These are phyloP conservation scores for Beauveria caledonica DNA, from an alignment of 2,329 filamentous ascomycete species.

Conservation along the genomic window DNA sequence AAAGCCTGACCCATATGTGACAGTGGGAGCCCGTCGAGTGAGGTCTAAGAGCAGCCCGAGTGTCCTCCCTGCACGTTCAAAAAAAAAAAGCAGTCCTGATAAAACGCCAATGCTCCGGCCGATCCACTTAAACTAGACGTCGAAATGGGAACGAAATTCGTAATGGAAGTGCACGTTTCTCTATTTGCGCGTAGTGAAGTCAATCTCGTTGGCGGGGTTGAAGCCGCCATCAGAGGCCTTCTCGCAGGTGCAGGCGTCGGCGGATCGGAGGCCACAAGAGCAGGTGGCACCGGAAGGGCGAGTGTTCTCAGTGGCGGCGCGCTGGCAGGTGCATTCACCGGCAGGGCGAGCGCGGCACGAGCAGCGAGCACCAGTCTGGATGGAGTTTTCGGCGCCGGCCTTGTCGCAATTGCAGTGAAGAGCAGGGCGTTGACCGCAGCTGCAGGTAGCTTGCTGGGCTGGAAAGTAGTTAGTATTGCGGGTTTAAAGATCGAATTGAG, in stretches of 20 bases:
- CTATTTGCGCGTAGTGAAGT: constrained; percentile 69
- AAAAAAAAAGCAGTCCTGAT: neutral
- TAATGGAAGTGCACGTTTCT: neutral
- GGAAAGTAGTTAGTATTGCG: constrained; percentile 6
- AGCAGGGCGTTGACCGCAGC: constrained; percentile 81
- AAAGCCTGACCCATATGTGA: neutral
- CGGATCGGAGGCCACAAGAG: constrained; percentile 66
- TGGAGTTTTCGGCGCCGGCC: constrained; percentile 63
- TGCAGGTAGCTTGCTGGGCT: constrained; percentile 66
- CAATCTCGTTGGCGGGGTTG: constrained; percentile 63
- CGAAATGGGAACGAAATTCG: neutral
- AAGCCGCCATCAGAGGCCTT: constrained; percentile 56
- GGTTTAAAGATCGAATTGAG: neutral
- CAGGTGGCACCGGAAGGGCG: constrained; percentile 54
- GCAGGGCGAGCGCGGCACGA: constrained; percentile 76
- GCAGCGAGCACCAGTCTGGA: constrained; percentile 61
- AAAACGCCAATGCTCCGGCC: constrained; percentile 1
- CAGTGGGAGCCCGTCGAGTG: neutral
- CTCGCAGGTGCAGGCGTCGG: constrained; percentile 73
- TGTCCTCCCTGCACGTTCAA: neutral
- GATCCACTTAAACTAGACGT: neutral
- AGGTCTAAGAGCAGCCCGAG: neutral
- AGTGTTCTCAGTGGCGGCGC: constrained; percentile 62
- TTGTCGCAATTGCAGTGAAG: constrained; percentile 82
- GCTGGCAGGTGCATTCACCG: constrained; percentile 74